phyloP scores from a whole-genome alignment of 2,329 filamentous ascomycete species.

The Fusarium paranaense region DNA sequence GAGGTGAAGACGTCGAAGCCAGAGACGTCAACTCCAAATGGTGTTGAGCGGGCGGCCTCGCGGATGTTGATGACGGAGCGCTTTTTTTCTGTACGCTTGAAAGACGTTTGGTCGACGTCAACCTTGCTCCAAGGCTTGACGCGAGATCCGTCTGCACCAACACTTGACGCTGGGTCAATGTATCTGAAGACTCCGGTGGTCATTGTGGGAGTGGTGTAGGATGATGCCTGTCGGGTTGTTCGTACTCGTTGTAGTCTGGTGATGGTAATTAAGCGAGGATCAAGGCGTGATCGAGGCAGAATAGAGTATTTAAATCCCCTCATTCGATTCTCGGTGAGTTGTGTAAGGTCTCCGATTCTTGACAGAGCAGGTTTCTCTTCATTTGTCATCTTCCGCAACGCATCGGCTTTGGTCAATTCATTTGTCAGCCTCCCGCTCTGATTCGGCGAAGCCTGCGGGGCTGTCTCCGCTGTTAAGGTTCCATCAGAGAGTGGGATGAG shows the following conservation, averaged over 20 bases:
- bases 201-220: conserved; percentile 13
- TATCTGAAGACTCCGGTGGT: conserved; percentile 34
- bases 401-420: background rate
- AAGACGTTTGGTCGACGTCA: conserved; percentile 38
- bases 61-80: conserved; percentile 42
- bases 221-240: background rate
- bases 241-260: background rate
- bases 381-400: background rate
- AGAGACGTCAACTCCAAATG: conserved; percentile 40
- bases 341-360: background rate
- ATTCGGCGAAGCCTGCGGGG: background rate
- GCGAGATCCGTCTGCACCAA: conserved; percentile 13
- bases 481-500: background rate
- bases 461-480: background rate
- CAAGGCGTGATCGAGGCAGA: background rate
- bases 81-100: conserved; percentile 28
- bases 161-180: conserved; percentile 31
- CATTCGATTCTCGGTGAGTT: background rate
- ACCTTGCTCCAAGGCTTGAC: conserved; percentile 41
- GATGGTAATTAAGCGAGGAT: background rate
- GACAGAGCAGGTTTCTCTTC: background rate
- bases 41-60: conserved; percentile 12
- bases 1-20: conserved; percentile 42
- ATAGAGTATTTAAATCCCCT: background rate
- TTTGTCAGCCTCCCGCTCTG: background rate